phyloP scores from a whole-genome alignment of 345 rosid species.

The Arabidopsis arenosa region DNA sequence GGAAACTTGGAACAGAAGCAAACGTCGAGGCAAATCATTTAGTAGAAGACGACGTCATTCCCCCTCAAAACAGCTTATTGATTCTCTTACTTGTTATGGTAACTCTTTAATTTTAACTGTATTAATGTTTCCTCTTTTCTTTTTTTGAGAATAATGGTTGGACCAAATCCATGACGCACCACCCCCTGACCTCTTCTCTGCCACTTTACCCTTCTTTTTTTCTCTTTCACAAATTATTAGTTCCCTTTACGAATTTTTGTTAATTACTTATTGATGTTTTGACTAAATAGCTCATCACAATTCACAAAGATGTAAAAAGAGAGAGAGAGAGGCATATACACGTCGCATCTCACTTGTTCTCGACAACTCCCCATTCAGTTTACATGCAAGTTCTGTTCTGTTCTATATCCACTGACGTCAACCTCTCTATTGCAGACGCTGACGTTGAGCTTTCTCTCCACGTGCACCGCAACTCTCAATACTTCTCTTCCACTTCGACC shows the following conservation, averaged over 20 bases:
- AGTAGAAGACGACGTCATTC: constrained; percentile 33
- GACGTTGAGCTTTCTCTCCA: background rate
- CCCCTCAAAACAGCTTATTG: constrained; percentile 6
- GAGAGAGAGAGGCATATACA: background rate
- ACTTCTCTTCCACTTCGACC: background rate
- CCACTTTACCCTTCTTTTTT: background rate
- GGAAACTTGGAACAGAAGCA: constrained; percentile 37
- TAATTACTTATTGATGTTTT: background rate
- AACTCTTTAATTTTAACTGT: constrained; percentile 24
- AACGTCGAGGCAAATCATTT: constrained; percentile 29
- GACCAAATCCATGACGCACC: constrained; percentile 29
- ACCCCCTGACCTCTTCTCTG: constrained; percentile 27
- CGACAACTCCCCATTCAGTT: constrained; percentile 38
- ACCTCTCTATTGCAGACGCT: constrained; percentile 15
- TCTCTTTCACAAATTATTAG: background rate
- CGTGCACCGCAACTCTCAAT: constrained; percentile 14
- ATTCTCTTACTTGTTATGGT: constrained; percentile 37
- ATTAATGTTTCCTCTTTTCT: constrained; percentile 18
- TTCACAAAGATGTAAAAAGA: background rate
- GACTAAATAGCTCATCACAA: background rate
- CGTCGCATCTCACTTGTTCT: constrained; percentile 39
- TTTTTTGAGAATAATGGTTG: background rate
- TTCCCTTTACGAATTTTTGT: background rate
- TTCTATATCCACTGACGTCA: constrained; percentile 28
- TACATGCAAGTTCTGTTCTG: constrained; percentile 37